phyloP scores from a whole-genome alignment of 2,329 filamentous ascomycete species.

The Trichoderma gracile region DNA sequence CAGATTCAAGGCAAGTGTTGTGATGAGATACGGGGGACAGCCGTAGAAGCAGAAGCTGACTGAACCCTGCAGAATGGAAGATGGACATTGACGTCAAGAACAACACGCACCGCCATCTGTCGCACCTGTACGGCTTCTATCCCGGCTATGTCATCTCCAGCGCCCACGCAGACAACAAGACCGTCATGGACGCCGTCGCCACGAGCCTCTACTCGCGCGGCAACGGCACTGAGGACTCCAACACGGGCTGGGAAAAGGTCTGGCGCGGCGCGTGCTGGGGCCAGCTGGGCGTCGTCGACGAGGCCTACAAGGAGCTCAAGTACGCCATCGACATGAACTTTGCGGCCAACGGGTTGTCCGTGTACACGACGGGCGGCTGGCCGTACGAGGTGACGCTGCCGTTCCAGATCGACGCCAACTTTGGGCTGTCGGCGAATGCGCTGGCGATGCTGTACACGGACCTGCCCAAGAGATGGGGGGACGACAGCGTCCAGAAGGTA shows the following conservation, averaged over 20 bases:
- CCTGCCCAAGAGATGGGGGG: conserved; percentile 13
- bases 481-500: conserved; percentile 17
- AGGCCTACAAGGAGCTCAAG: conserved; percentile 50
- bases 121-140: conserved; percentile 57
- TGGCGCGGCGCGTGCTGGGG: conserved; percentile 61
- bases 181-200: conserved; percentile 46
- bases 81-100: conserved; percentile 22
- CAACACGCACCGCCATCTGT: conserved; percentile 46
- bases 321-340: conserved; percentile 53
- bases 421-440: conserved; percentile 28
- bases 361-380: conserved; percentile 18
- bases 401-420: conserved; percentile 38
- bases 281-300: conserved; percentile 51
- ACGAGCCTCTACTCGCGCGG: conserved; percentile 51
- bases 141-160: conserved; percentile 54
- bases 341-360: conserved; percentile 30
- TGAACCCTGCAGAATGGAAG: conserved; percentile 18
- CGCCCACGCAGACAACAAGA: conserved; percentile 42
- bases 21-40: too few relatives aligned
- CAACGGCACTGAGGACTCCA: conserved; percentile 48
- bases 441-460: conserved; percentile 23
- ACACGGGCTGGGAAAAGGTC: conserved; percentile 60
- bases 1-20: conserved; percentile 34
- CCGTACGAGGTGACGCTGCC: conserved; percentile 26
- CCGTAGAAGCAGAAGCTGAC: background rate